Evolutionary conservation across 768 basidiomycete genomes (phyloP), one percentile per base, ranked within the genome.

Genomic region (Erythrobasidium yunnanense): DNA sequence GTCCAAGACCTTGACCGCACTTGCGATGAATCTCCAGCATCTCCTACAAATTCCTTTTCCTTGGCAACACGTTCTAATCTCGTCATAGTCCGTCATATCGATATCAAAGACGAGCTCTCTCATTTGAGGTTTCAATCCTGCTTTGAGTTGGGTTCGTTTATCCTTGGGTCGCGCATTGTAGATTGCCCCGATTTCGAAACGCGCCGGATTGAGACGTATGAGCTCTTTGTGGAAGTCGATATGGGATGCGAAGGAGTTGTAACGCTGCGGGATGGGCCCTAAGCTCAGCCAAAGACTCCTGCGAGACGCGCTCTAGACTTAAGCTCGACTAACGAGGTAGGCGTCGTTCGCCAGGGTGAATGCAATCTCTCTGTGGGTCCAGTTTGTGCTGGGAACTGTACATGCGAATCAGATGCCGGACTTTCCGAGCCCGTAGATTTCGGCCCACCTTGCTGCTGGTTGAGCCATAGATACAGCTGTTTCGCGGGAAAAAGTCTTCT

Each of bases 81-180:
- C 80, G 75, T 99, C 93, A 77, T 97, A 99, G 77, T 99, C 95
- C 17, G 95, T 93, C 95, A 99, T 96, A 77, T 99, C 95, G 75
- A 99, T 96, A 83, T 99, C 95, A 75, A 99, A 95, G 0, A 97
- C 93, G 46, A 99, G 85, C 75, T 97, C 95, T 66, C 95, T 86
- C 69, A 83, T 82, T 33, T 83, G 75, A 0, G 95, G 90, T 47
- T 81, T 79, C 70, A 96, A 85, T 0, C 80, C 81, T 1, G 78
- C 77, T n/a, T 85, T 78, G 11, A 83, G 83, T 17, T 89, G 80
- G 0, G 87, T 85, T 73, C 92, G 92, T 74, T 83, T 87, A 79
- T 96, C 93, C 72, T 84, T 81, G 1, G 93, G 93, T 90, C 85
- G 80, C 2, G 84, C 86, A 57, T 84, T 85, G 76, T 97, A 99